These are phyloP conservation scores for Gloeopeniophorella convolvens DNA, from an alignment of 768 basidiomycete genomes.

Conservation along the genomic window DNA sequence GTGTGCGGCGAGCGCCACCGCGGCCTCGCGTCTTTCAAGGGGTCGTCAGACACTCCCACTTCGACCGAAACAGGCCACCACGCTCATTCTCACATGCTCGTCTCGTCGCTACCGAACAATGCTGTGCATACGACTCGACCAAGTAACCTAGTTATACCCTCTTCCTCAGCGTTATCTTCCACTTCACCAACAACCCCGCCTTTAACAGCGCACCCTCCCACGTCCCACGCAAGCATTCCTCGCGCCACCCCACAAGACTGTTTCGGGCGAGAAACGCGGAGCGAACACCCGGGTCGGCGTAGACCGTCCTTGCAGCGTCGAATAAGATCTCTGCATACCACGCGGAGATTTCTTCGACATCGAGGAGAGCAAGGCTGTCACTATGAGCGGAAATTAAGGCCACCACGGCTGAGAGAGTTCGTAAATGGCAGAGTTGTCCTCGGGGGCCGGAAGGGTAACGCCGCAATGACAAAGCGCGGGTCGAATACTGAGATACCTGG, in stretches of 20 bases:
- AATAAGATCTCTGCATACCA: background rate
- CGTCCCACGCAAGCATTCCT: background rate
- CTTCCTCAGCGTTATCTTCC: slow-evolving; percentile 1
- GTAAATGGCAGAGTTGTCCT: slow-evolving; percentile 1
- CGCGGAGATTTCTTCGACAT: background rate
- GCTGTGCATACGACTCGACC: too few species aligned
- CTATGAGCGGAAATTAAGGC: background rate
- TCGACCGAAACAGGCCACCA: too few species aligned
- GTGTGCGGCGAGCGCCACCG: too few species aligned
- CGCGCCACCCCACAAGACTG: background rate
- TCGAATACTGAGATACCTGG: background rate
- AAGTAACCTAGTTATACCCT: background rate
- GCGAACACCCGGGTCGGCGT: background rate
- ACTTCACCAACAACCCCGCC: background rate
- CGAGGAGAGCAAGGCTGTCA: background rate
- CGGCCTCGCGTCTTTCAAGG: too few species aligned
- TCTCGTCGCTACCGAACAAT: too few species aligned
- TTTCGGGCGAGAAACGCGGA: background rate
- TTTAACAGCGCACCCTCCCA: slow-evolving; percentile 2
- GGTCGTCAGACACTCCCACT: too few species aligned
- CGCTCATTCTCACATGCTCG: too few species aligned
- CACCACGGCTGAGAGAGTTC: background rate
- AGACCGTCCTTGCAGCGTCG: background rate
- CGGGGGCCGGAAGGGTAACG: background rate
- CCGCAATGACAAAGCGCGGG: background rate